Evolutionary conservation across 2,329 filamentous ascomycete species (phyloP), one percentile per base, ranked within the genome.

Genomic region (Xylariaceae sp.): DNA sequence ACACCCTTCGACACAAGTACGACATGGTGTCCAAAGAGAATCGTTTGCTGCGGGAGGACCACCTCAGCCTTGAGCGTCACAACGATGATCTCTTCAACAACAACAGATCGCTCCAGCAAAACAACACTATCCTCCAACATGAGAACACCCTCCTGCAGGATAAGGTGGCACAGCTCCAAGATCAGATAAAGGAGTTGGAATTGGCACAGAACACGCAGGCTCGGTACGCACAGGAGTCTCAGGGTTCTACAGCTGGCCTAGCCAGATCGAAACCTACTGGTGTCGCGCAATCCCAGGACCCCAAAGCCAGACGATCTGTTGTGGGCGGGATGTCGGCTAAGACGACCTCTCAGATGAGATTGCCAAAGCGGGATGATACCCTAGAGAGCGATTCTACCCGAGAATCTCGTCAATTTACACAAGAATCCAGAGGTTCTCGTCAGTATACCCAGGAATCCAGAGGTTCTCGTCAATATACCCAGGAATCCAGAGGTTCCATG

Each of bases 1-100:
- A 75, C 29, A 68, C 61, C 19, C 61, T 78, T 13, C 63, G 70
- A 39, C 68, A 73, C 8, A 62, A 68, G 36, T 62, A 61, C 44
- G 53, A 63, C 10, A 19, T 49, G 15, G 34, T 65, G 37, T 19
- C 53, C 12, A 58, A 63, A 56, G 76, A 80, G 57, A 78, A 75
- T 61, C 65, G 65, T 2, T 65, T 73, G 8, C 68, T 80, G n/a
- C 71, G 71, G 36, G 70, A 79, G 57, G 79, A 81, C 60, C 79
- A 80, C 55, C 68, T 74, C 32, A 77, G 75, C 58, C 72, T 81
- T 19, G 78, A 79, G 49, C 76, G 75, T 36, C 76, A 80, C 63
- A 81, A 81, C 54, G 77, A 81, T 47, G 76, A 75, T 56, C 80
- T 80, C 61, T 80, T 77, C 59, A 74, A 70, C 52, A 77, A 80